phyloP scores from a whole-genome alignment of 371 early-diverging fungal species.

The Nematocida parisii region DNA sequence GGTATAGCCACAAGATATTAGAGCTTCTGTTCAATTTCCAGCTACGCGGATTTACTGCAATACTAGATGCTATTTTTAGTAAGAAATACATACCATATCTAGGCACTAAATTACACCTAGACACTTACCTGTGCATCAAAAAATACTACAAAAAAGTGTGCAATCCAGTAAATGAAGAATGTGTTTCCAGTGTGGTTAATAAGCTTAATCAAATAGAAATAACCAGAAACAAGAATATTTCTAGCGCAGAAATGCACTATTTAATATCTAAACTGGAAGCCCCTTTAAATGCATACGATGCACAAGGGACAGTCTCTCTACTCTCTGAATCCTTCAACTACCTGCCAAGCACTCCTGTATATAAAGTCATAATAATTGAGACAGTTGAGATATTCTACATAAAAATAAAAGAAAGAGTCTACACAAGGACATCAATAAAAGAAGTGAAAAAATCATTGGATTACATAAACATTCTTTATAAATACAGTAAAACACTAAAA shows the following conservation, averaged over 20 bases:
- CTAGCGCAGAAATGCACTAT: conserved; percentile 6
- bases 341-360: conserved; percentile 13
- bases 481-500: neutral
- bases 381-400: neutral
- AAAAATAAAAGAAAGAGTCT: conserved; percentile 12
- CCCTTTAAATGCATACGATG: neutral
- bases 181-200: neutral
- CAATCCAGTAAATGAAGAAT: neutral
- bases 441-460: conserved; percentile 10
- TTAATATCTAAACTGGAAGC: neutral
- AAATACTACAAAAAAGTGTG: conserved; percentile 10
- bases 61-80: conserved; percentile 16
- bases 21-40: conserved; percentile 2
- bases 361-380: neutral
- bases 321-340: conserved; percentile 4
- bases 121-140: conserved; percentile 13
- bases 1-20: neutral
- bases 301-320: neutral
- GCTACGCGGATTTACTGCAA: conserved; percentile 11
- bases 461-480: neutral
- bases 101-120: conserved; percentile 16
- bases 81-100: conserved; percentile 5
- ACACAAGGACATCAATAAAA: neutral
- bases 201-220: neutral
- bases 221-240: conserved; percentile 12